Evolutionary conservation across 2,329 filamentous ascomycete genomes (phyloP).

Genomic region (Botrytis paeoniae): DNA sequence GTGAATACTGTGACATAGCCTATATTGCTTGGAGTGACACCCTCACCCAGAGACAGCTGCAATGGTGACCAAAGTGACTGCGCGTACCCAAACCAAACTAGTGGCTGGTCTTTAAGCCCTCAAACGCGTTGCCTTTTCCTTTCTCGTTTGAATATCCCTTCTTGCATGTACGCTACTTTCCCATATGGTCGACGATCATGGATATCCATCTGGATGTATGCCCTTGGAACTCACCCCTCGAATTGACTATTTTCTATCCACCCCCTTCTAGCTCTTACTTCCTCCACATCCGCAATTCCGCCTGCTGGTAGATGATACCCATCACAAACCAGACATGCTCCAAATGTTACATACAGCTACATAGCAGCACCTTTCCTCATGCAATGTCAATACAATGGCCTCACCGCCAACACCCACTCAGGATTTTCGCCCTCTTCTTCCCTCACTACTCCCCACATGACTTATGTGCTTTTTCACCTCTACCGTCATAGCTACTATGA

Average conservation of each 20-base stretch:
- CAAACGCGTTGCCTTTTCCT: not conserved
- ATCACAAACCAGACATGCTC: not conserved
- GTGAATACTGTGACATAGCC: not conserved
- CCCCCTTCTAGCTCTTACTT: not conserved
- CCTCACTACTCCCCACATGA: not conserved
- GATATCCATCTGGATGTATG: not conserved
- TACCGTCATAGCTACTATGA: not conserved
- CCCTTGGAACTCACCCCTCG: not conserved
- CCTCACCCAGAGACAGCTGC: rapidly evolving
- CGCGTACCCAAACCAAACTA: not conserved
- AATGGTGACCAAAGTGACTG: no score
- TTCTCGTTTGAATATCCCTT: not conserved
- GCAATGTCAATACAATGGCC: not conserved
- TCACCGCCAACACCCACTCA: not conserved
- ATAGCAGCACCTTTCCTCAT: not conserved
- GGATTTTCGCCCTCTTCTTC: not conserved
- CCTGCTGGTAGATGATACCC: not conserved
- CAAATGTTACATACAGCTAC: not conserved
- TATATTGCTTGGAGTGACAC: no score
- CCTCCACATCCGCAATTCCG: not conserved
- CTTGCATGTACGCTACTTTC: not conserved
- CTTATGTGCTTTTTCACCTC: not conserved
- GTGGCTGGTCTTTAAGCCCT: not conserved
- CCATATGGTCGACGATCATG: not conserved
- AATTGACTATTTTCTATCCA: not conserved